Conservation (phyloP, 2,329 filamentous ascomycete genomes). For the Neofusicoccum parvum region DNA sequence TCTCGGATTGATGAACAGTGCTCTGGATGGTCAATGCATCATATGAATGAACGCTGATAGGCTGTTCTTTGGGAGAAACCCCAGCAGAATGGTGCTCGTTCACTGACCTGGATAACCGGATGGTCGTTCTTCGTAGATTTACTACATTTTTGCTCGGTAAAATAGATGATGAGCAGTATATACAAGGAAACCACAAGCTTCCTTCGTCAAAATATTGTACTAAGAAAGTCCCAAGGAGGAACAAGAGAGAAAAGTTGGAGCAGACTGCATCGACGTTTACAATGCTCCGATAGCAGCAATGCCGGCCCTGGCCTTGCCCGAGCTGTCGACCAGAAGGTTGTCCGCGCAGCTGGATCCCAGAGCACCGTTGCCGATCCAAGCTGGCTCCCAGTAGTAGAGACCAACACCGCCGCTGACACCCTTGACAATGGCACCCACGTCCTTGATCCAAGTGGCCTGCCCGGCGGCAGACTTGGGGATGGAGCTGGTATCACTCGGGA, state of each 20-base stretch:
- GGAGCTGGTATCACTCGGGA: slow-evolving; percentile 60
- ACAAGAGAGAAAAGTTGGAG: not conserved
- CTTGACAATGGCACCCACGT: slow-evolving; percentile 60
- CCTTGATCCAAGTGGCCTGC: slow-evolving; percentile 63
- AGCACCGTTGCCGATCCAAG: slow-evolving; percentile 67
- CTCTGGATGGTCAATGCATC: no score
- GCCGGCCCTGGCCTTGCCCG: slow-evolving; percentile 47
- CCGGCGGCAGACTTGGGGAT: slow-evolving; percentile 65
- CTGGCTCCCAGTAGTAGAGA: slow-evolving; percentile 66
- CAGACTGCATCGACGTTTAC: not conserved
- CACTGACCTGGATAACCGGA: no score
- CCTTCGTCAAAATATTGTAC: no score
- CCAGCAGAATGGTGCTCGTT: no score
- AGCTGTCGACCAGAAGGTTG: slow-evolving; percentile 63
- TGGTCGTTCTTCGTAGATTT: no score
- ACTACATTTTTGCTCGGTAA: no score
- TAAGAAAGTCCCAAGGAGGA: not conserved
- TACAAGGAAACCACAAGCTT: no score
- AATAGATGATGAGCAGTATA: no score
- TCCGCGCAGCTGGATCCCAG: slow-evolving; percentile 67
- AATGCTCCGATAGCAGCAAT: slow-evolving; percentile 1
- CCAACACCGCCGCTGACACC: slow-evolving; percentile 60
- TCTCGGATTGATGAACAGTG: no score
- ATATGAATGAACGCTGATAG: no score
- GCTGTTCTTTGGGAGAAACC: no score